phyloP scores from a whole-genome alignment of 2,329 filamentous ascomycete genomes.

The Trichothecium sympodiale region DNA sequence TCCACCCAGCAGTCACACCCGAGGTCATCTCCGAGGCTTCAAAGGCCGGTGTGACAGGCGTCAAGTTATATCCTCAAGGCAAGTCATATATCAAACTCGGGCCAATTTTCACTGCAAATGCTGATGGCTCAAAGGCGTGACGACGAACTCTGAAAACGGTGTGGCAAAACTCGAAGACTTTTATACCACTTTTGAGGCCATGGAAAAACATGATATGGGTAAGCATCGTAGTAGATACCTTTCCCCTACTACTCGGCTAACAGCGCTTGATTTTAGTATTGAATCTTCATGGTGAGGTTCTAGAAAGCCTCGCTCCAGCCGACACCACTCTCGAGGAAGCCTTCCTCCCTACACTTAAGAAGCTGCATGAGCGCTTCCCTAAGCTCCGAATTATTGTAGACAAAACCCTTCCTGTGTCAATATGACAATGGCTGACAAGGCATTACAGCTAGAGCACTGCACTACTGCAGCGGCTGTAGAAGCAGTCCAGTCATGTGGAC shows the following conservation, averaged over 20 bases:
- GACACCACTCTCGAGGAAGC: slow-evolving; percentile 32
- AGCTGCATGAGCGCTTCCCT: slow-evolving; percentile 67
- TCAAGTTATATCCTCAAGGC: slow-evolving; percentile 58
- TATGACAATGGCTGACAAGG: not conserved
- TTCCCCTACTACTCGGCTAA: not conserved
- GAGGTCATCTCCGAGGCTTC: slow-evolving; percentile 64
- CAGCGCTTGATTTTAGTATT: slow-evolving; percentile 48
- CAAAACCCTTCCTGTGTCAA: not conserved
- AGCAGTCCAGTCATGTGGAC: slow-evolving; percentile 65
- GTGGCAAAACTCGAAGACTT: slow-evolving; percentile 61
- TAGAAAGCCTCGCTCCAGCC: slow-evolving; percentile 36
- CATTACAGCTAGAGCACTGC: slow-evolving; percentile 67
- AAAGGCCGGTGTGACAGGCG: slow-evolving; percentile 56
- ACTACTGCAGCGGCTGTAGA: slow-evolving; percentile 73
- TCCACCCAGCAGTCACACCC: slow-evolving; percentile 53
- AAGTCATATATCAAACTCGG: slow-evolving; percentile 1
- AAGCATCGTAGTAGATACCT: too few species aligned
- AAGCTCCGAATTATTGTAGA: slow-evolving; percentile 47
- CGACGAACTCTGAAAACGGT: slow-evolving; percentile 57
- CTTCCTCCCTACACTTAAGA: slow-evolving; percentile 71
- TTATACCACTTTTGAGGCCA: slow-evolving; percentile 74
- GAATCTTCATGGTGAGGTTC: slow-evolving; percentile 86
- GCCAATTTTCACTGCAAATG: slow-evolving; percentile 6
- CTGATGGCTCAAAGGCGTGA: slow-evolving; percentile 37
- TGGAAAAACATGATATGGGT: slow-evolving; percentile 65